These are phyloP conservation scores for Fusarium sp. DNA, from an alignment of 2,329 filamentous ascomycete genomes.

Conservation along the genomic window DNA sequence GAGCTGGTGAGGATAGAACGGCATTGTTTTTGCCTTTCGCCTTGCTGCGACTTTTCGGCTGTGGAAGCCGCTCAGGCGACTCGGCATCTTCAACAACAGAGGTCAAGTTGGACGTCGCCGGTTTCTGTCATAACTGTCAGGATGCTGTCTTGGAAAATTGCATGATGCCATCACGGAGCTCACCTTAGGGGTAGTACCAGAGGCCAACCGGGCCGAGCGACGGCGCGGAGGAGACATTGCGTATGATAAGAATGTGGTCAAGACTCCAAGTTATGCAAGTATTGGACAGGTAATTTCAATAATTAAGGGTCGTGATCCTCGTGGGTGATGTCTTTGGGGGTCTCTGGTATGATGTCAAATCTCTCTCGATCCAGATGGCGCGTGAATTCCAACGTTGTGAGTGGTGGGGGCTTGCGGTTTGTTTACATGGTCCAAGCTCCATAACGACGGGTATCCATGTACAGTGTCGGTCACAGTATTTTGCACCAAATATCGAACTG, in stretches of 20 bases:
- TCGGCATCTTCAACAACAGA: slow-evolving; percentile 58
- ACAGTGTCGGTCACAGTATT: slow-evolving; percentile 8
- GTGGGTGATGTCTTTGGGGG: slow-evolving; percentile 35
- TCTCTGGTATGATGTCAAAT: slow-evolving; percentile 45
- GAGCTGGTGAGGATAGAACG: slow-evolving; percentile 48
- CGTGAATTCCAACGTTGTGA: slow-evolving; percentile 32
- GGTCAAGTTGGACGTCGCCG: slow-evolving; percentile 47
- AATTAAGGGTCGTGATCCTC: slow-evolving; percentile 39
- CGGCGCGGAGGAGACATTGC: slow-evolving; percentile 55
- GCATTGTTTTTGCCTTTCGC: slow-evolving; percentile 37
- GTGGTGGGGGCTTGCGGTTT: slow-evolving; percentile 38
- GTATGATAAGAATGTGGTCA: slow-evolving; percentile 14
- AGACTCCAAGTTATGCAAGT: slow-evolving; percentile 23
- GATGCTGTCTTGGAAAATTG: slow-evolving; percentile 1
- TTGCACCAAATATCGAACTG: rapidly evolving
- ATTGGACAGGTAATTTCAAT: slow-evolving; percentile 33
- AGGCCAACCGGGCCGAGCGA: slow-evolving; percentile 56
- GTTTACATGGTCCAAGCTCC: slow-evolving; percentile 46
- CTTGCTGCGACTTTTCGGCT: slow-evolving; percentile 41
- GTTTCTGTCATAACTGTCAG: slow-evolving; percentile 43
- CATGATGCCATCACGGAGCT: slow-evolving; percentile 25
- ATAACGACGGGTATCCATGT: slow-evolving; percentile 24
- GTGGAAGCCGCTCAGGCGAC: slow-evolving; percentile 42
- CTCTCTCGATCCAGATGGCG: slow-evolving; percentile 26
- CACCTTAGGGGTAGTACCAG: slow-evolving; percentile 51